Conservation (phyloP, 495 filamentous ascomycete genomes). For the Neohortaea acidophila region DNA sequence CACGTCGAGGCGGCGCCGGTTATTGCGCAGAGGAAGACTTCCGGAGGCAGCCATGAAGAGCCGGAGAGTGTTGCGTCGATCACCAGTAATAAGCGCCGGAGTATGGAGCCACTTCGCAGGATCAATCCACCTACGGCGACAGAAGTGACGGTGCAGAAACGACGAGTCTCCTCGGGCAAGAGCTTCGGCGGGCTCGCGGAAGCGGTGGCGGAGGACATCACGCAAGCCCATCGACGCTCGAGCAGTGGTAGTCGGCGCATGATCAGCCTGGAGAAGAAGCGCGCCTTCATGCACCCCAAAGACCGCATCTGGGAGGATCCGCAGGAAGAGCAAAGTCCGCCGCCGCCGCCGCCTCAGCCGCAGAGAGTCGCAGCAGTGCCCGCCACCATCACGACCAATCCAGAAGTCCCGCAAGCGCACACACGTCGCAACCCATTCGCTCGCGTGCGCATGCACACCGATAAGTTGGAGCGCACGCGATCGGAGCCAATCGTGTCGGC, state of each 20-base stretch:
- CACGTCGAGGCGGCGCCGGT: constrained; percentile 30
- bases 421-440: constrained; percentile 28
- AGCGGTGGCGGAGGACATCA: constrained; percentile 17
- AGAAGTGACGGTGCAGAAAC: constrained; percentile 1
- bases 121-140: constrained; percentile 1
- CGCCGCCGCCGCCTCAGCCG: constrained; percentile 5
- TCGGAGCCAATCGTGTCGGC: constrained; percentile 26
- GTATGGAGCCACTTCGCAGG: not conserved
- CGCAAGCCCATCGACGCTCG: constrained; percentile 11
- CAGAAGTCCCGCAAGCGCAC: constrained; percentile 12
- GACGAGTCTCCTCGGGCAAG: constrained; percentile 12
- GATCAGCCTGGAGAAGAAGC: constrained; percentile 41
- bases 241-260: constrained; percentile 29
- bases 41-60: constrained; percentile 4
- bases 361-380: too few relatives aligned
- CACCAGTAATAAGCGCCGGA: not conserved
- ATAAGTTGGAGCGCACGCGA: constrained; percentile 19
- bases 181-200: constrained; percentile 17
- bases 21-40: constrained; percentile 1
- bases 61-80: not conserved
- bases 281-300: constrained; percentile 40
- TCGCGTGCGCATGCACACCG: constrained; percentile 23
- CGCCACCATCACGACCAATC: constrained; percentile 6
- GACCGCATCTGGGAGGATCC: constrained; percentile 88
- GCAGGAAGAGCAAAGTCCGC: constrained; percentile 27